These are phyloP conservation scores for Madurella fahalii DNA, from an alignment of 2,329 filamentous ascomycete species.

Conservation along the genomic window DNA sequence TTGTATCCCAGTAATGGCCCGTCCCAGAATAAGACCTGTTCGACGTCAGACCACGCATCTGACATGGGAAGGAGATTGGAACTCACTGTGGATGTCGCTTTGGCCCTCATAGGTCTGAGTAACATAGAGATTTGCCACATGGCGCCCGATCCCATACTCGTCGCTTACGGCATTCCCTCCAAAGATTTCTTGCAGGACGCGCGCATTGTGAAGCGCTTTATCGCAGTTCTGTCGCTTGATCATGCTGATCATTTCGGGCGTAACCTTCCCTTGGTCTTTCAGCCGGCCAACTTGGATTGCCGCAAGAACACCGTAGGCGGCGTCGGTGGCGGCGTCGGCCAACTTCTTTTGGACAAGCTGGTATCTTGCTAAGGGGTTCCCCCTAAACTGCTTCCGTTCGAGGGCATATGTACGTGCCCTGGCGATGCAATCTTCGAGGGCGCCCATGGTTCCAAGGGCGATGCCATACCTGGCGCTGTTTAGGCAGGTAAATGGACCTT, in stretches of 20 bases:
- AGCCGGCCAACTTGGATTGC: constrained; percentile 86
- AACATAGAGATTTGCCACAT: constrained; percentile 94
- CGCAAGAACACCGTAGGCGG: constrained; percentile 84
- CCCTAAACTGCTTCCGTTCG: constrained; percentile 93
- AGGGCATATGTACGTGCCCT: constrained; percentile 82
- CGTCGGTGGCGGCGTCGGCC: constrained; percentile 86
- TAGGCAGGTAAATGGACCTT: constrained; percentile 86
- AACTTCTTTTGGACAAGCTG: constrained; percentile 98
- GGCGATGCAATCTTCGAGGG: constrained; percentile 83
- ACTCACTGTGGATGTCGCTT: constrained; percentile 92
- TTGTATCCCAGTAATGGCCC: constrained; percentile 67
- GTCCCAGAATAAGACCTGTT: constrained; percentile 60
- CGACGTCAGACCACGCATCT: constrained; percentile 4
- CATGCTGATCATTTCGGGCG: constrained; percentile 95
- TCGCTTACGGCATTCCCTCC: constrained; percentile 98
- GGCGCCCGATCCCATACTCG: constrained; percentile 90
- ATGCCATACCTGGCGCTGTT: constrained; percentile 94
- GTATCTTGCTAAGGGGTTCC: constrained; percentile 90
- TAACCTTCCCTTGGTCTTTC: constrained; percentile 83
- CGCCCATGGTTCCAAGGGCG: constrained; percentile 88
- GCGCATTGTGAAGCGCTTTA: constrained; percentile 72
- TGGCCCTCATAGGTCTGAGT: constrained; percentile 98
- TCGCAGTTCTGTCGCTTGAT: constrained; percentile 98
- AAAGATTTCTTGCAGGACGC: constrained; percentile 88
- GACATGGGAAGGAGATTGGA: background rate